Evolutionary conservation across 2,329 filamentous ascomycete genomes (phyloP).

Genomic region (Proliferodiscus dingleyae): DNA sequence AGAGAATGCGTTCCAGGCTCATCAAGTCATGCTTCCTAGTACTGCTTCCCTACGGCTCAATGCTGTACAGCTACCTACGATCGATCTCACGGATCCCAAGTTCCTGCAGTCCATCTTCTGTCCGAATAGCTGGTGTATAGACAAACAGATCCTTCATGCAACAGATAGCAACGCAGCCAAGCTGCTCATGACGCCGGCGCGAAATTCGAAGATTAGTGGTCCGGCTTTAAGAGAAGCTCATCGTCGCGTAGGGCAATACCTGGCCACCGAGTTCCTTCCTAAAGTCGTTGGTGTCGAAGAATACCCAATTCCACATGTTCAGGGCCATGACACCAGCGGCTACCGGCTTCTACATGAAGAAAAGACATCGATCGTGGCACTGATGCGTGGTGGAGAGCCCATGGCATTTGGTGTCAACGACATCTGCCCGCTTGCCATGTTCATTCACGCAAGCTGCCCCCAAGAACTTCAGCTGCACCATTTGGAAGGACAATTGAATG

Average conservation of each 20-base stretch:
- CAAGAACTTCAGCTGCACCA: slow-evolving; percentile 40
- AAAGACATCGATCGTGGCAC: slow-evolving; percentile 47
- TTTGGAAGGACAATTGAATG: slow-evolving; percentile 34
- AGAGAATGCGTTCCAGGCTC: slow-evolving; percentile 34
- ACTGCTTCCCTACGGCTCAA: slow-evolving; percentile 39
- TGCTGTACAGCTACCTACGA: slow-evolving; percentile 36
- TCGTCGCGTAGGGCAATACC: slow-evolving; percentile 44
- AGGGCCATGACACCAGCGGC: slow-evolving; percentile 40
- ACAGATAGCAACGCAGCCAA: slow-evolving; percentile 41
- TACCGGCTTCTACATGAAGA: slow-evolving; percentile 43
- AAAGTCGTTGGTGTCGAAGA: slow-evolving; percentile 46
- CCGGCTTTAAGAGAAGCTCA: slow-evolving; percentile 46
- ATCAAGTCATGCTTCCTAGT: slow-evolving; percentile 44
- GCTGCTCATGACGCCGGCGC: slow-evolving; percentile 49
- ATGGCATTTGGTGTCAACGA: slow-evolving; percentile 56
- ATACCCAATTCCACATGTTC: slow-evolving; percentile 46
- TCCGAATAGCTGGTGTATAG: slow-evolving; percentile 2
- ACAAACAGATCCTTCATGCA: slow-evolving; percentile 37
- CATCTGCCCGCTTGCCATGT: slow-evolving; percentile 46
- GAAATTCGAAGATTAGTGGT: slow-evolving; percentile 44
- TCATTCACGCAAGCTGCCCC: slow-evolving; percentile 41
- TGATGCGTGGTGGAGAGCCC: slow-evolving; percentile 61
- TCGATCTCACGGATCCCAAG: slow-evolving; percentile 16
- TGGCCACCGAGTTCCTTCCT: slow-evolving; percentile 45
- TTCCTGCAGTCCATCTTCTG: slow-evolving; percentile 21